Conservation (phyloP, 345 rosid genomes). For the Pugionium cornutum region DNA sequence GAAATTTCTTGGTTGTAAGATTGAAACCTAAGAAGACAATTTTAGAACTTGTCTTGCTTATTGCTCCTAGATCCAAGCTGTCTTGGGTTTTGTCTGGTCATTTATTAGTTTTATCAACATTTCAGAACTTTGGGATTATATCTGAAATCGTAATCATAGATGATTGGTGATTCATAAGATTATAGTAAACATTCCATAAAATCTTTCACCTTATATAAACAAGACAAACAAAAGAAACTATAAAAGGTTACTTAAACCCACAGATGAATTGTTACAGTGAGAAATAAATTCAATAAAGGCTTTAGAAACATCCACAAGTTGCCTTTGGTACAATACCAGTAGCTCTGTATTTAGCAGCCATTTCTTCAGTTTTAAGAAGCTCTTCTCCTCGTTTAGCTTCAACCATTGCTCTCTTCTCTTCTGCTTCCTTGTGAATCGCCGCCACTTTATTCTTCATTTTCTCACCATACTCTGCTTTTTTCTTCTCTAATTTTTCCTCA, state of each 20-base stretch:
- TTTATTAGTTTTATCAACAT: no score
- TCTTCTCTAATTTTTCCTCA: conserved; percentile 83
- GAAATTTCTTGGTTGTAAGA: no score
- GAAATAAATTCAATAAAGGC: conserved; percentile 12
- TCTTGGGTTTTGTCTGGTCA: no score
- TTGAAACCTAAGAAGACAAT: no score
- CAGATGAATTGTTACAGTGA: conserved; percentile 18
- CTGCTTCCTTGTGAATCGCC: conserved; percentile 67
- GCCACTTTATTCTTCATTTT: conserved; percentile 82
- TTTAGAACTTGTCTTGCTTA: no score
- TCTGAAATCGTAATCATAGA: no score
- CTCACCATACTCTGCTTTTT: conserved; percentile 82
- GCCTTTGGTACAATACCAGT: conserved; percentile 75
- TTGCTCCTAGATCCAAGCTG: no score
- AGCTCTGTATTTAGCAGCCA: conserved; percentile 82
- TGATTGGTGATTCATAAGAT: conserved; percentile 2
- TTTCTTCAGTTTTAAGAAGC: conserved; percentile 78
- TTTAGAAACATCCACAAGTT: conserved; percentile 74
- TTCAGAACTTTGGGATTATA: no score
- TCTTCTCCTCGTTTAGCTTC: conserved; percentile 82
- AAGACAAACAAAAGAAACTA: conserved; percentile 15
- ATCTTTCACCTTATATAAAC: conserved; percentile 15
- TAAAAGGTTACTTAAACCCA: no score
- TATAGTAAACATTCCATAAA: not conserved
- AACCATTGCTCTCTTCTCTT: conserved; percentile 80